Base-by-base conservation (phyloP, 2,329 filamentous ascomycete genomes). In the Phialophora chinensis region DNA sequence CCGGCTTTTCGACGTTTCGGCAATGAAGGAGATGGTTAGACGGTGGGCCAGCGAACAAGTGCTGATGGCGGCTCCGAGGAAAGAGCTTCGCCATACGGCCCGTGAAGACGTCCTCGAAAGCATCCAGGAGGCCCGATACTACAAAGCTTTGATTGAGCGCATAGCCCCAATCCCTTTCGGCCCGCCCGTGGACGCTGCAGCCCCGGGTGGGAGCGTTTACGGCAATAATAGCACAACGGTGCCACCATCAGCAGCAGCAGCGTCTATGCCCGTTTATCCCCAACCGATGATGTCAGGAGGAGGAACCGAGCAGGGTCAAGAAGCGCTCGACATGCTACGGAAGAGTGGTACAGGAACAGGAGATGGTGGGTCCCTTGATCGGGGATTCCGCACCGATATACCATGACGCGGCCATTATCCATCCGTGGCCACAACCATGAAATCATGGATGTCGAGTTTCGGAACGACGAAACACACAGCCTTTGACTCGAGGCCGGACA, bases 41-140 rank as follows among this genome's bases (percentile, higher is more conserved):
- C 85, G 94, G 54, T 99, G 95, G 94, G 89, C 88, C 52, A 83
- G 84, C 1, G 77, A 82, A n/a, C 83, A 86, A 7, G 77, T 91
- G 8, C 75, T 91, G 68, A 81, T 82, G 63, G 81, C 83, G 53
- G 88, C 86, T 31, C 93, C 94, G 12, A 78, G 75, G 69, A 98
- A 98, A 83, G 86, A 86, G 75, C 87, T 86, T 44, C 81, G 88
- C 60, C 95, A 99, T 80, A 87, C 94, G 78, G 95, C 95, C 0
- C 88, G 86, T 73, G 88, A 92, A 63, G 95, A 99, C 78, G 97
- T 99, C 65, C 78, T 97, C 67, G 95, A 99, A 82, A 98, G 94
- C 79, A 97, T 99, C 69, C 89, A 86, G 63, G 95, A 99, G 82
- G 94, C 94, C 62, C 87, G 82, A 74, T 97, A 91, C 76, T 98